These are phyloP conservation scores for Exophiala sp. DNA, from an alignment of 2,329 filamentous ascomycete genomes.

Conservation along the genomic window DNA sequence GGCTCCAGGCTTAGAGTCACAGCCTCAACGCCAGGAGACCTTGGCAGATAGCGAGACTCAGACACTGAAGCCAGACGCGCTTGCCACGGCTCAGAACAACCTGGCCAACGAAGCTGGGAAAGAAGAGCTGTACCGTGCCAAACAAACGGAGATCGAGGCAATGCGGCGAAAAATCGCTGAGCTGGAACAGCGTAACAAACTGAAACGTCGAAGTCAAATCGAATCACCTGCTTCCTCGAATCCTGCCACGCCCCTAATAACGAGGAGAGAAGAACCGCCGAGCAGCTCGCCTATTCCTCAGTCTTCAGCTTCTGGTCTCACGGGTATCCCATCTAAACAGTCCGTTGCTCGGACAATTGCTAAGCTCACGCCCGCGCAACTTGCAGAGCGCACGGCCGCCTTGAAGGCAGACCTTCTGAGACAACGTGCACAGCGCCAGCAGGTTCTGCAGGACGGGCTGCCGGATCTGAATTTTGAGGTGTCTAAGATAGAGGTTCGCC, in stretches of 20 bases:
- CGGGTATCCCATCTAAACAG: neutral
- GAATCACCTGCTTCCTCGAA: slow-evolving; percentile 35
- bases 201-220: slow-evolving; percentile 37
- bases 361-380: slow-evolving; percentile 22
- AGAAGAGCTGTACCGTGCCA: slow-evolving; percentile 44
- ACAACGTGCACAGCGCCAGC: slow-evolving; percentile 41
- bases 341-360: slow-evolving; percentile 6
- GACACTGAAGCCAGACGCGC: slow-evolving; percentile 26
- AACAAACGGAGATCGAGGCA: slow-evolving; percentile 47
- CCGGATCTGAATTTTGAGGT: slow-evolving; percentile 47
- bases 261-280: slow-evolving; percentile 2
- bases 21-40: neutral
- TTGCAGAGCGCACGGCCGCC: slow-evolving; percentile 21
- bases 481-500: slow-evolving; percentile 34
- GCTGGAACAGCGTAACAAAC: slow-evolving; percentile 42
- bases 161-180: slow-evolving; percentile 51
- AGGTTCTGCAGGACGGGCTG: slow-evolving; percentile 48
- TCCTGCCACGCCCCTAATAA: slow-evolving; percentile 19
- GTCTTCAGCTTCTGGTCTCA: neutral
- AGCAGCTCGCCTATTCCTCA: slow-evolving; percentile 10
- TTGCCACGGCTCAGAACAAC: neutral
- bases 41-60: neutral
- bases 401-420: slow-evolving; percentile 34
- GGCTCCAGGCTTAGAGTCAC: slow-evolving; percentile 8
- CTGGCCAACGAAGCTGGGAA: slow-evolving; percentile 30